These are phyloP conservation scores for Solanum tarapatanum DNA, from an alignment of 257 asterid genomes.

Conservation along the genomic window DNA sequence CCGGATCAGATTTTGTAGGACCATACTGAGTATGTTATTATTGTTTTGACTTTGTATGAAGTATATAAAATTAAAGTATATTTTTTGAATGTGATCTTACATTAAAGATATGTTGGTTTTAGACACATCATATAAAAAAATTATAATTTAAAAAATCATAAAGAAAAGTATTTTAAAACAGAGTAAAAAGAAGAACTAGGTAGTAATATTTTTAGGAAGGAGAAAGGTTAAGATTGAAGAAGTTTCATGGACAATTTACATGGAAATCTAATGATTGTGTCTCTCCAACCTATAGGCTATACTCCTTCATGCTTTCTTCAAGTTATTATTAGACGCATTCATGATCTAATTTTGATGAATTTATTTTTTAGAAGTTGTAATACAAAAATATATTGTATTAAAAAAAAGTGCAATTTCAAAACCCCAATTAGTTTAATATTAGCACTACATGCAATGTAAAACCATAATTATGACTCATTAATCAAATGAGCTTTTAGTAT, in stretches of 20 bases:
- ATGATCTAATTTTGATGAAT: too few relatives aligned
- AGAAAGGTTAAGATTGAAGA: neutral
- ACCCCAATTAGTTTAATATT: neutral
- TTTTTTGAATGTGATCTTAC: neutral
- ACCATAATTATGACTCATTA: neutral
- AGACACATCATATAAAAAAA: neutral
- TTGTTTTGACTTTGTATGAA: neutral
- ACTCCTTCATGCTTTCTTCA: neutral
- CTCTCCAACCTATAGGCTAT: neutral
- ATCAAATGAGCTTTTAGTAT: neutral
- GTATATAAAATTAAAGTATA: too few relatives aligned
- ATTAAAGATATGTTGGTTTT: neutral
- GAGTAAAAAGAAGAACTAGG: neutral
- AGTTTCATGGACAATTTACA: neutral
- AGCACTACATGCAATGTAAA: neutral
- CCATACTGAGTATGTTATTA: neutral
- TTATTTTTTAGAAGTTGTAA: neutral
- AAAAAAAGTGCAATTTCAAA: neutral
- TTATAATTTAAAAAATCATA: neutral
- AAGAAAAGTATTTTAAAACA: neutral
- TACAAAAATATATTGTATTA: too few relatives aligned
- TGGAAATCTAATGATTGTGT: slow-evolving; percentile 2
- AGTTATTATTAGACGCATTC: neutral
- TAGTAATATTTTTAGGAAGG: neutral
- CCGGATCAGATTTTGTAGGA: rapidly evolving